Evolutionary conservation across 331 rosid species (phyloP), one percentile per base, ranked within the genome.

Genomic region (Ulmus americana): DNA sequence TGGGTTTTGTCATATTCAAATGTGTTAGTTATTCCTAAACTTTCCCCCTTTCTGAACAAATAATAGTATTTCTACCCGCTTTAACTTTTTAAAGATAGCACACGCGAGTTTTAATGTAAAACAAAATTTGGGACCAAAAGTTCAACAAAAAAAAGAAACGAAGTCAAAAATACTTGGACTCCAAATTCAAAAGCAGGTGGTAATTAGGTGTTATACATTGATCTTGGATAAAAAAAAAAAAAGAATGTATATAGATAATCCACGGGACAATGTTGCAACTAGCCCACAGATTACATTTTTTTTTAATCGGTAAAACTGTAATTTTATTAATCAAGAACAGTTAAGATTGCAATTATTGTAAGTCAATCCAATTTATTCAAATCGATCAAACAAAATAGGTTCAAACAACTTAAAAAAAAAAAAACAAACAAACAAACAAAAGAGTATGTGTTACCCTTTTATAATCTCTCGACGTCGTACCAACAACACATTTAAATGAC

Each of bases 181-280:
- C 12, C 62, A 60, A 47, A 22, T 18, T 22, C 80, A 68, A 63
- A 63, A 56, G 77, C 61, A 59, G 59, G 12, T 44, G 71, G 62
- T 39, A 39, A 61, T 46, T 59, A 11, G 70, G 38, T 35, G 38
- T 14, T 63, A 46, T 48, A 15, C 39, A 63, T 63, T 63, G 70
- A 61, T 44, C 28, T 64, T 45, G 11, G 59, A 46, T 49, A 45
- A 49, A 53, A 14, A 3, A 13, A 16, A 5, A 45, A 49, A 53
- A 14, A 3, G 9, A 16, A 5, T 10, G 51, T 40, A 10, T 39
- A 22, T 51, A 16, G 49, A 62, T 9, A 62, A 61, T 42, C 77
- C 52, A 28, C 55, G 59, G 61, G 77, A 61, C 7, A 42, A 49
- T 55, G 67, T 47, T 50, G 57, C 14, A 63, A 16, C 39, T 45